Evolutionary conservation across 2,329 filamentous ascomycete species (phyloP).

Genomic region (Esteya vermicola): DNA sequence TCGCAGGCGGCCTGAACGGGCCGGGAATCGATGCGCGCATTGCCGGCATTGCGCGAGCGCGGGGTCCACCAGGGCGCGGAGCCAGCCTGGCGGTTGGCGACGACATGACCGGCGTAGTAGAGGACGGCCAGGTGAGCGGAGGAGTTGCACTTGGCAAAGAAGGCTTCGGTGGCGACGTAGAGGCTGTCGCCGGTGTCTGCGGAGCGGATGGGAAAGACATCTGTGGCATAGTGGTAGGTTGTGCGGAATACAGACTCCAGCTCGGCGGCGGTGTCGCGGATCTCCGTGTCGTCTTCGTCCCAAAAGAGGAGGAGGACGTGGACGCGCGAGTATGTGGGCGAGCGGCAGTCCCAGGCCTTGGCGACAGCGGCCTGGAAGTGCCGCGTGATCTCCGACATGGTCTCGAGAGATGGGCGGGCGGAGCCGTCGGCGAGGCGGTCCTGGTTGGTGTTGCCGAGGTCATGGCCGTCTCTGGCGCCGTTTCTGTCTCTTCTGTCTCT

Average conservation of each 20-base stretch:
- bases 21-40: conserved; percentile 1
- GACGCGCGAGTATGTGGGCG: conserved; percentile 7
- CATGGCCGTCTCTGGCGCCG: not conserved
- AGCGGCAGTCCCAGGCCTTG: conserved; percentile 7
- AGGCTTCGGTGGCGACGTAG: conserved; percentile 2
- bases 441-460: not conserved
- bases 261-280: not conserved
- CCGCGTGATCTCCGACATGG: conserved; percentile 8
- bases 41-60: not conserved
- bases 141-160: conserved; percentile 4
- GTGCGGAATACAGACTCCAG: conserved; percentile 7
- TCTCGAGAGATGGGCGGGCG: conserved; percentile 1
- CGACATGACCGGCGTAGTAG: conserved; percentile 9
- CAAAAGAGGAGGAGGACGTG: conserved; percentile 9
- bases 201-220: conserved; percentile 3
- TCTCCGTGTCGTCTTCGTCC: conserved; percentile 5
- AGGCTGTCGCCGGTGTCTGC: conserved; percentile 1
- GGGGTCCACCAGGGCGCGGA: conserved; percentile 6
- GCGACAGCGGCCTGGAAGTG: conserved; percentile 7
- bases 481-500: not conserved
- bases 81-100: conserved; percentile 1
- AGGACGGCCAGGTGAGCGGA: conserved; percentile 8
- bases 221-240: conserved; percentile 6
- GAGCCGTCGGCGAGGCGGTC: not conserved
- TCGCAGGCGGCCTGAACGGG: conserved; percentile 9